Evolutionary conservation across 1,139 yeast genomes (phyloP), one percentile per base, ranked within the genome.

Genomic region (Yamadazyma sp.): DNA sequence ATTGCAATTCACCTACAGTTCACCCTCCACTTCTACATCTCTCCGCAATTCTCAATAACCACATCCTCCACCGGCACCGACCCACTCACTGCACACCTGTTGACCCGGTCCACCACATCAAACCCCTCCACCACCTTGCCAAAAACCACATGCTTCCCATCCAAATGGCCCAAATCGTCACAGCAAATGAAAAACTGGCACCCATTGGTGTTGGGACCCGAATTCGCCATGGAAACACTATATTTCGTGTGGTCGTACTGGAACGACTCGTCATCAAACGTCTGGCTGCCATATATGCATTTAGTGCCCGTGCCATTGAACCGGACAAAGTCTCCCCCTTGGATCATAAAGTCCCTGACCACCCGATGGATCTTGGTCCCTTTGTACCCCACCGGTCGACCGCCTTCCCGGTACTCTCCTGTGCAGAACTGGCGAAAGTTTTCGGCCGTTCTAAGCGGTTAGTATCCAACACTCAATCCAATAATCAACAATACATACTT

Each of bases 361-460:
- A 64, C 46, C 13, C 70, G 52, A 43, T 65, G 70, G 44, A 65
- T 54, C 20, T 41, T 40, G 29, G 55, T 43, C n/a, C 52, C 44
- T 37, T 56, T 42, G 24, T 41, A 44, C 16, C 47, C 70, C 2
- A 60, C 40, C 0, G 70, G 77, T 3, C 56, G 48, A 1, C 64
- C 63, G 32, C 60, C 54, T 33, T 62, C 61, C 22, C 62, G 50
- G 46, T 62, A 61, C 45, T 76, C 81, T 7, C 82, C 82, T 0
- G 81, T 76, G 49, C 81, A 76, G 40, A 75, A 69, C 45, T 75
- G 79, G 22, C 81, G 57, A 50, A 76, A 76, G 53, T 76, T 76
- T 44, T 77, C 81, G 16, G 70, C 53, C 0, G 82, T 76, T 41
- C 59, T 62, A 35, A 18, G 20, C 15, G 11, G 58, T 54, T 53